These are phyloP conservation scores for Microbotryum saponariae DNA, from an alignment of 1,284 basidiomycete genomes.

Conservation along the genomic window DNA sequence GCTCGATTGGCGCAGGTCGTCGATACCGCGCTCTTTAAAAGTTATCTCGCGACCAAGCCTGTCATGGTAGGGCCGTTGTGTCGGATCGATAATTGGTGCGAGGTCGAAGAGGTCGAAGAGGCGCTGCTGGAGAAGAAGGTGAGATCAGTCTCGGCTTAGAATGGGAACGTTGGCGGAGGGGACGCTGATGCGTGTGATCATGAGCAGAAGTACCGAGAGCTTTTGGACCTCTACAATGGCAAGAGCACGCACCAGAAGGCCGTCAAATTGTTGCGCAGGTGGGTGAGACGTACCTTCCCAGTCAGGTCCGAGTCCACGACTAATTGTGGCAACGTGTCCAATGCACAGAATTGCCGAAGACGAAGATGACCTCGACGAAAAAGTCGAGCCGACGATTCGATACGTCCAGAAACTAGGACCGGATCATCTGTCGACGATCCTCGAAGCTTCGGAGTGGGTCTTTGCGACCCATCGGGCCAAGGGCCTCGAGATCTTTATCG, in stretches of 20 bases:
- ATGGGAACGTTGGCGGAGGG: no score
- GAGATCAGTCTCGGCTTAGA: slow-evolving; percentile 26
- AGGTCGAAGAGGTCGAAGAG: slow-evolving; percentile 89
- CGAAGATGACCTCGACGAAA: slow-evolving; percentile 68
- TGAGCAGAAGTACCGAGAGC: slow-evolving; percentile 74
- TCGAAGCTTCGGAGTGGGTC: slow-evolving; percentile 74
- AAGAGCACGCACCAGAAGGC: slow-evolving; percentile 94
- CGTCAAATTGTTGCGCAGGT: slow-evolving; percentile 71
- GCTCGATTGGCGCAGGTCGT: slow-evolving; percentile 84
- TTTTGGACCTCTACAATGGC: slow-evolving; percentile 84
- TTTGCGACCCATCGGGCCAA: slow-evolving; percentile 50
- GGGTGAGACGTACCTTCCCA: slow-evolving; percentile 36
- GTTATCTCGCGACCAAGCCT: slow-evolving; percentile 76
- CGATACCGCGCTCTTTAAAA: slow-evolving; percentile 91
- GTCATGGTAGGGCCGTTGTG: slow-evolving; percentile 79
- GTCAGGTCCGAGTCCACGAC: background rate
- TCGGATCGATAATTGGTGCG: slow-evolving; percentile 91
- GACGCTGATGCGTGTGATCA: no score
- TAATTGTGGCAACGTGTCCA: no score
- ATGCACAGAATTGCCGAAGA: slow-evolving; percentile 67
- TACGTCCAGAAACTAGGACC: slow-evolving; percentile 88
- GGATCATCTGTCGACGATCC: slow-evolving; percentile 67
- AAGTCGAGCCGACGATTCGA: slow-evolving; percentile 70
- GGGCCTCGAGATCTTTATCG: slow-evolving; percentile 67
- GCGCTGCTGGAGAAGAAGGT: slow-evolving; percentile 73